Conservation (phyloP, 805 yeast genomes). For the Candida chauliodis region DNA sequence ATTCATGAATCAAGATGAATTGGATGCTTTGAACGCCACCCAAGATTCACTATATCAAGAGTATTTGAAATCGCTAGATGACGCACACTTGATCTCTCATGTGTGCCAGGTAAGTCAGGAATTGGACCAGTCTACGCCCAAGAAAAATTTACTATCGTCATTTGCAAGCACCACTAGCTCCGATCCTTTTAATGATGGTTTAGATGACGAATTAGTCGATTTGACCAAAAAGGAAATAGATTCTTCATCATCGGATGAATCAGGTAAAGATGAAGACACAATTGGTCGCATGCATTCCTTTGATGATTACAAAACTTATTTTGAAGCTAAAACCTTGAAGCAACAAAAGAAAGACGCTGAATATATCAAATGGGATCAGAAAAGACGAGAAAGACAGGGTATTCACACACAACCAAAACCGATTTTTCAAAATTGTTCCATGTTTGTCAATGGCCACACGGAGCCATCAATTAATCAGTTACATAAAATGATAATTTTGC, state of each 20-base stretch:
- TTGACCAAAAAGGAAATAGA: conserved; percentile 8
- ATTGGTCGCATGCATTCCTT: conserved; percentile 46
- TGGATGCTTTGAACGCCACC: background rate
- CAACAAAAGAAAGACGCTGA: conserved; percentile 58
- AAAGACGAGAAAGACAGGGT: conserved; percentile 22
- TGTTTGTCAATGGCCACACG: conserved; percentile 90
- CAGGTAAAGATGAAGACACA: conserved; percentile 15
- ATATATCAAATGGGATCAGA: conserved; percentile 46
- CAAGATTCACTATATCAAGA: conserved; percentile 7
- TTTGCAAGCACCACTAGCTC: conserved; percentile 11
- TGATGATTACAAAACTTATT: conserved; percentile 68
- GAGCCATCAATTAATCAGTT: conserved; percentile 71
- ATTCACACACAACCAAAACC: conserved; percentile 13
- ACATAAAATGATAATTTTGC: conserved; percentile 63
- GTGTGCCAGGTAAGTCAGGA: conserved; percentile 11
- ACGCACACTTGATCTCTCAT: conserved; percentile 17
- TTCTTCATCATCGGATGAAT: conserved; percentile 13
- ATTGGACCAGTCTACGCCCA: conserved; percentile 8
- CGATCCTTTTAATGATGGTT: conserved; percentile 23
- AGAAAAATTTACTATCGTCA: background rate
- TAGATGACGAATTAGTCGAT: conserved; percentile 14
- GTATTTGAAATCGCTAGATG: conserved; percentile 18
- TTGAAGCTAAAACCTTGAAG: conserved; percentile 55
- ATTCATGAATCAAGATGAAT: conserved; percentile 7
- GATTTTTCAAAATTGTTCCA: conserved; percentile 59